Evolutionary conservation across 306 rosid species (phyloP).

Genomic region (Trichosanthes cucumerina): DNA sequence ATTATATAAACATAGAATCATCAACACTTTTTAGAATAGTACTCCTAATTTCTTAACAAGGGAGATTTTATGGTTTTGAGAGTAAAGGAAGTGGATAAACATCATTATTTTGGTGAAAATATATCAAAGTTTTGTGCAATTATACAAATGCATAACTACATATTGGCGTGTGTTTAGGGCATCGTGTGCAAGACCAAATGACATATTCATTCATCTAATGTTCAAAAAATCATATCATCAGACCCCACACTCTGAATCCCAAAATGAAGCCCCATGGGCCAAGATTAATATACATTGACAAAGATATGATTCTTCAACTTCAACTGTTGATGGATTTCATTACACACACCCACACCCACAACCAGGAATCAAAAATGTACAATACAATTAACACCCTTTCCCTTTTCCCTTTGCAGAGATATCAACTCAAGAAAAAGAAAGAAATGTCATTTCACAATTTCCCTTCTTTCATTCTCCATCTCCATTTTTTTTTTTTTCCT

Average conservation of each 20-base stretch:
- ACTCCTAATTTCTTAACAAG: no score
- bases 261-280: not conserved
- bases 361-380: not conserved
- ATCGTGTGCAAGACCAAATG: not conserved
- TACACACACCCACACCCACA: not conserved
- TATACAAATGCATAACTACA: not conserved
- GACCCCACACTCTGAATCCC: not conserved
- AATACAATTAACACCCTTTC: not conserved
- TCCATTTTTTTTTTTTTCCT: not conserved
- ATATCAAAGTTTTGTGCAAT: not conserved
- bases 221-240: not conserved
- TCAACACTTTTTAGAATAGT: no score
- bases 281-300: not conserved
- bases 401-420: not conserved
- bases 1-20: no score
- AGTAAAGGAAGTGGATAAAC: not conserved
- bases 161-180: constrained; percentile 1
- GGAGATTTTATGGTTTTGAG: not conserved
- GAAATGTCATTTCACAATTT: not conserved
- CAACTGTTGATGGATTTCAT: not conserved
- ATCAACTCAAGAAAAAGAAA: not conserved
- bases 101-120: not conserved
- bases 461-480: not conserved
- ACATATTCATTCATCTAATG: not conserved
- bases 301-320: constrained; percentile 3